A percentile compares a stretch with the other conserved stretches of the same genome.
Evolutionary conservation across 1,284 basidiomycete genomes (phyloP).

Genomic region (Puccinia triticina): DNA sequence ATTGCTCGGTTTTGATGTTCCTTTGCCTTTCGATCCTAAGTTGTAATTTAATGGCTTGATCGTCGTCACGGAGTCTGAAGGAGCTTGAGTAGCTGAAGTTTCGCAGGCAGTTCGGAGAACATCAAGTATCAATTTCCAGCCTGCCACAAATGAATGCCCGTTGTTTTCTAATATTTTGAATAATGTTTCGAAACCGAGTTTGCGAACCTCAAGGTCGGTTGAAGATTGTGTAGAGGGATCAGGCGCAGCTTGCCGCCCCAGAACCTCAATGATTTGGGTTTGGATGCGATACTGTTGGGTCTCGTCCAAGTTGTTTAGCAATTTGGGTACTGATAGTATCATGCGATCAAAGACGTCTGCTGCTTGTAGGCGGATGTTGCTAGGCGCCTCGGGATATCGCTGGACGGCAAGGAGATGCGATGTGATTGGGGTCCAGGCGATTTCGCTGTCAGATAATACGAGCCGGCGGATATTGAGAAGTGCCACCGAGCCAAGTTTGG

Average conservation of each 20-base stretch:
- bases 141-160: conserved; percentile 83
- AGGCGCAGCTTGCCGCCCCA: conserved; percentile 76
- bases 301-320: conserved; percentile 57
- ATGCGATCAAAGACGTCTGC: conserved; percentile 82
- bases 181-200: conserved; percentile 82
- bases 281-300: conserved; percentile 72
- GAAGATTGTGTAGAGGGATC: conserved; percentile 61
- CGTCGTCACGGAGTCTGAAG: neutral
- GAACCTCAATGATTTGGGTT: conserved; percentile 76
- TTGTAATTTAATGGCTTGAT: conserved; percentile 3
- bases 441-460: conserved; percentile 73
- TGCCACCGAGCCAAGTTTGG: conserved; percentile 77
- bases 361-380: conserved; percentile 82
- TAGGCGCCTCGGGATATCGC: conserved; percentile 70
- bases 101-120: conserved; percentile 77
- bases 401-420: conserved; percentile 76
- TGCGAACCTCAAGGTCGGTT: conserved; percentile 71
- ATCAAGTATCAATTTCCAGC: conserved; percentile 90
- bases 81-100: neutral
- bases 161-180: conserved; percentile 86
- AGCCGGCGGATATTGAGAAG: conserved; percentile 82
- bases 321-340: conserved; percentile 70
- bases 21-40: conserved; percentile 10
- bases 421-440: conserved; percentile 84
- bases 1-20: conserved; percentile 22